phyloP scores from a whole-genome alignment of 257 asterid genomes.

The Coffea eugenioides region DNA sequence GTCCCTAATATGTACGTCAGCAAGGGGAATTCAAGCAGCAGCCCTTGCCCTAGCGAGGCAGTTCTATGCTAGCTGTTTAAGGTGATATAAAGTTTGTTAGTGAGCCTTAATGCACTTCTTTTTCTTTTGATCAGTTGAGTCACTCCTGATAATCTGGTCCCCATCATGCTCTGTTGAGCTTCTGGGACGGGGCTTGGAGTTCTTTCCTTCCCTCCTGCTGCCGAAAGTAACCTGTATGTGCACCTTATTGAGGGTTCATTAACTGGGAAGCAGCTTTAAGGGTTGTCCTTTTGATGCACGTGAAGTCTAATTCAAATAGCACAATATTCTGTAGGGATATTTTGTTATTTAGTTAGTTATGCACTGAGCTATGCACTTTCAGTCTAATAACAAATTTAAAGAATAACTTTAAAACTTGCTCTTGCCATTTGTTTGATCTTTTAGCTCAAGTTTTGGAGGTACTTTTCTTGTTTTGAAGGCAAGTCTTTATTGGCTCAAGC shows the following conservation, averaged over 20 bases:
- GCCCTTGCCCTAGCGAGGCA: not conserved
- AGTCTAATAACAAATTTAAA: not conserved
- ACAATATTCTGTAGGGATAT: not conserved
- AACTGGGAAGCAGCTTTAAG: not conserved
- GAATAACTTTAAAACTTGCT: too few relatives aligned
- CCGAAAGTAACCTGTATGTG: not conserved
- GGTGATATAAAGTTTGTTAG: not conserved
- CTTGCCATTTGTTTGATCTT: not conserved
- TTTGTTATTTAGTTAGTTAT: not conserved
- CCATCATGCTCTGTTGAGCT: not conserved
- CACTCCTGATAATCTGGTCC: not conserved
- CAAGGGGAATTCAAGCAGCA: not conserved
- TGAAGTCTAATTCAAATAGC: too few relatives aligned
- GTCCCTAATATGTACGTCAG: not conserved
- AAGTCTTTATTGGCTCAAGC: not conserved
- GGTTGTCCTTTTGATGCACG: not conserved
- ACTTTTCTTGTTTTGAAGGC: slow-evolving; percentile 8
- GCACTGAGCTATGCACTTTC: not conserved
- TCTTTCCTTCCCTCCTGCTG: not conserved
- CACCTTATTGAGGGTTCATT: not conserved
- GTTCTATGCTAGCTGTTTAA: not conserved
- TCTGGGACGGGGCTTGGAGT: not conserved
- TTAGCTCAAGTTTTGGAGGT: not conserved
- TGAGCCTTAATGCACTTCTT: not conserved
- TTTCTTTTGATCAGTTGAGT: not conserved